A percentile compares a stretch with the other conserved stretches of the same genome.
These are phyloP conservation scores for Exophiala aquamarina DNA, from an alignment of 2,329 filamentous ascomycete species.

Conservation along the genomic window DNA sequence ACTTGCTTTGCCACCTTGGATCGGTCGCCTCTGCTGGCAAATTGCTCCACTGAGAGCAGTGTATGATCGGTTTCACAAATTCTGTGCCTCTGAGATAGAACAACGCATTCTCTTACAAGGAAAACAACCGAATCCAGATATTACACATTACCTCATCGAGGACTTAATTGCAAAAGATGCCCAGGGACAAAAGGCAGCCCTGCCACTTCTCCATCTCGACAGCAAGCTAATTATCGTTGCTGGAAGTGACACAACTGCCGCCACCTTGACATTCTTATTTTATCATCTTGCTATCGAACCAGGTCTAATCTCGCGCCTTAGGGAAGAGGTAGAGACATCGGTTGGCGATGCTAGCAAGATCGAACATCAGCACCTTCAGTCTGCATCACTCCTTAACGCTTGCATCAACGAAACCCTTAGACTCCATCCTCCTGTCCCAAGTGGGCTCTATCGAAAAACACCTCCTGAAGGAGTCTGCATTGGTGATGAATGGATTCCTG, in stretches of 20 bases:
- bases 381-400: slow-evolving; percentile 33
- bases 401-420: slow-evolving; percentile 44
- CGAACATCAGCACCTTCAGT: slow-evolving; percentile 1
- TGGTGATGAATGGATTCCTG: slow-evolving; percentile 35
- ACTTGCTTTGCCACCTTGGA: slow-evolving; percentile 16
- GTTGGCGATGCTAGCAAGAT: slow-evolving; percentile 2
- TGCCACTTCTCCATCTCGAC: slow-evolving; percentile 6
- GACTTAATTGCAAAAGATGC: neutral
- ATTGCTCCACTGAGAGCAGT: slow-evolving; percentile 1
- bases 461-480: slow-evolving; percentile 39
- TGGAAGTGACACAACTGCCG: slow-evolving; percentile 40
- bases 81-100: neutral
- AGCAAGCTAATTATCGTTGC: slow-evolving; percentile 12
- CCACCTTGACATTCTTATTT: slow-evolving; percentile 41
- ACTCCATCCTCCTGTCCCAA: slow-evolving; percentile 39
- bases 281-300: slow-evolving; percentile 35
- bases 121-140: neutral
- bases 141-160: neutral
- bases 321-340: neutral
- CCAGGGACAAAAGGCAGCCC: neutral
- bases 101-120: neutral
- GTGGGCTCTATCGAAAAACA: slow-evolving; percentile 36
- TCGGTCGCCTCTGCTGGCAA: neutral
- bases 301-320: slow-evolving; percentile 2
- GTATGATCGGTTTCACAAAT: slow-evolving; percentile 1